Conservation (phyloP, 2,329 filamentous ascomycete genomes). For the Sporothrix schenckii region DNA sequence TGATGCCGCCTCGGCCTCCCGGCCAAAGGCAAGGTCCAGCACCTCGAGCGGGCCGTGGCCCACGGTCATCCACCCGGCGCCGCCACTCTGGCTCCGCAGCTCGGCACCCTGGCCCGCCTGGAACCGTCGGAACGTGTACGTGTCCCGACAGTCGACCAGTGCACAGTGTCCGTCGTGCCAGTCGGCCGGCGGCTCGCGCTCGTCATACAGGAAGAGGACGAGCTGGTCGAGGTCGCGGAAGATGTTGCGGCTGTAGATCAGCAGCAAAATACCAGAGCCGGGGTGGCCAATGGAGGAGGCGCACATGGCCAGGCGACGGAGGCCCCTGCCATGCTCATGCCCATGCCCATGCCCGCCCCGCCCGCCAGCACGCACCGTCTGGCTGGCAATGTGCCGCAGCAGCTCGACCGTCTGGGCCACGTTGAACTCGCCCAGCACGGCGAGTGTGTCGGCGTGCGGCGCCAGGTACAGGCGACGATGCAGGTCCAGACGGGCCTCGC, state of each 20-base stretch:
- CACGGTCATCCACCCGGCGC: slow-evolving; percentile 30
- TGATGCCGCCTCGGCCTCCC: slow-evolving; percentile 16
- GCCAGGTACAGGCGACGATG: slow-evolving; percentile 42
- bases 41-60: slow-evolving; percentile 30
- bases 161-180: slow-evolving; percentile 31
- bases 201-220: slow-evolving; percentile 30
- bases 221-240: slow-evolving; percentile 33
- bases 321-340: neutral
- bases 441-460: slow-evolving; percentile 42
- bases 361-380: neutral
- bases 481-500: slow-evolving; percentile 34
- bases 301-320: slow-evolving; percentile 21
- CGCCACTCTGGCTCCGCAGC: slow-evolving; percentile 18
- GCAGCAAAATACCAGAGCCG: slow-evolving; percentile 24
- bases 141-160: slow-evolving; percentile 32
- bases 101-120: slow-evolving; percentile 29
- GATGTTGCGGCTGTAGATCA: slow-evolving; percentile 31
- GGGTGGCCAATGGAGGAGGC: slow-evolving; percentile 30
- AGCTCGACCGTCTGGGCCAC: slow-evolving; percentile 32
- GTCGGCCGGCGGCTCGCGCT: slow-evolving; percentile 18
- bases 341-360: neutral
- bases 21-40: slow-evolving; percentile 32
- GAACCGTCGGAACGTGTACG: slow-evolving; percentile 32
- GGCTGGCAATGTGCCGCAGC: slow-evolving; percentile 5
- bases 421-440: slow-evolving; percentile 42